Conservation (phyloP, 257 asterid species). For the Solanum sejunctum region DNA sequence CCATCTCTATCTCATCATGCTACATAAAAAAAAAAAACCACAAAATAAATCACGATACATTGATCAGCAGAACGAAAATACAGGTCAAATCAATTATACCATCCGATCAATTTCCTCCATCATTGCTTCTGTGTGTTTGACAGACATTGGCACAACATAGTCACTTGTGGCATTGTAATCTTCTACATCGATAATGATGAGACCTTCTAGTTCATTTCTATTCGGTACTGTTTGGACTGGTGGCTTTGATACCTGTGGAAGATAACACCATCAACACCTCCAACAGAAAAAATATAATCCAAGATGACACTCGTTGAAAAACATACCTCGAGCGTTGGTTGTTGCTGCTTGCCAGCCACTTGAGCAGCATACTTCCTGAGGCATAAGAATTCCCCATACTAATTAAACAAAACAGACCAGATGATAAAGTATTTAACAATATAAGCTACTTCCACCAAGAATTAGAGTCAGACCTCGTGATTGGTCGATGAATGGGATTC, state of each 20-base stretch:
- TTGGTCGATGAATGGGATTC: constrained; percentile 38
- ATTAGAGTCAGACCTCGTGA: constrained; percentile 43
- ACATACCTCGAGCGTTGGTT: constrained; percentile 25
- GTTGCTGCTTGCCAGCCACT: constrained; percentile 33
- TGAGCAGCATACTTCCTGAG: constrained; percentile 48
- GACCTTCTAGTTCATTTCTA: constrained; percentile 15
- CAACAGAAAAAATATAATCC: neutral
- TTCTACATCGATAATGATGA: constrained; percentile 23
- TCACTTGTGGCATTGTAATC: constrained; percentile 16
- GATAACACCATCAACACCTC: neutral
- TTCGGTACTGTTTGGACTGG: constrained; percentile 4
- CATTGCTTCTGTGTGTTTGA: constrained; percentile 70
- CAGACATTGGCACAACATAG: constrained; percentile 48
- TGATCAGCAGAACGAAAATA: neutral
- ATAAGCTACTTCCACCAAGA: neutral
- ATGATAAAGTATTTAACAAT: neutral
- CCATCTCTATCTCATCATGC: constrained; percentile 53
- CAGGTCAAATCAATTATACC: constrained; percentile 22
- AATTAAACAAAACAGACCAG: neutral
- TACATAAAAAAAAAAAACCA: neutral
- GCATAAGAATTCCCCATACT: neutral
- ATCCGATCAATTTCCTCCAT: constrained; percentile 59
- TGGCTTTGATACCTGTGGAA: constrained; percentile 22
- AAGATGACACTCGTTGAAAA: neutral
- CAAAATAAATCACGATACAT: neutral